phyloP scores from a whole-genome alignment of 2,329 filamentous ascomycete species.

The Fusarium irregulare region DNA sequence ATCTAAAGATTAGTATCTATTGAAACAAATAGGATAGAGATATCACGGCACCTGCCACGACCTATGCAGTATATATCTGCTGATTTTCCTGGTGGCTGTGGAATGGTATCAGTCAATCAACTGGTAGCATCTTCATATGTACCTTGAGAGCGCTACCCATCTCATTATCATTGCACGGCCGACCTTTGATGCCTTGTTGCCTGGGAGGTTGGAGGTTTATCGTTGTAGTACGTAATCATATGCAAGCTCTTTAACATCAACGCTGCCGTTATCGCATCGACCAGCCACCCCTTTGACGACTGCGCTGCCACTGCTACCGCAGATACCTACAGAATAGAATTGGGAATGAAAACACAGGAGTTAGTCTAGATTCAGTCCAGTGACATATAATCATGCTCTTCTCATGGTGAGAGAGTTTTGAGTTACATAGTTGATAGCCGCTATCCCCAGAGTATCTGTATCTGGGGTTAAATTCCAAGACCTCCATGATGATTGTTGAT shows the following conservation, averaged over 20 bases:
- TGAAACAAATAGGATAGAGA: background rate
- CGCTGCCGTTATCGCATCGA: background rate
- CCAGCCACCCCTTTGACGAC: background rate
- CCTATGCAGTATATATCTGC: background rate
- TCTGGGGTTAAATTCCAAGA: background rate
- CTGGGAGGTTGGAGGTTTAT: background rate
- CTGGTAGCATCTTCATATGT: background rate
- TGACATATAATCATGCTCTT: background rate
- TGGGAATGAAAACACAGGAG: background rate
- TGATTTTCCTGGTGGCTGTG: background rate
- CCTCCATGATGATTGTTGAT: background rate
- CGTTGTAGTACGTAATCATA: background rate
- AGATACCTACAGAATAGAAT: background rate
- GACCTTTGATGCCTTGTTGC: background rate
- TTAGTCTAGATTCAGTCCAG: background rate
- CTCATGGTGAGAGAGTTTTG: background rate
- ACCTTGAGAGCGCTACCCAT: background rate
- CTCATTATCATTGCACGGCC: background rate
- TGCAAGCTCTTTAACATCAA: background rate
- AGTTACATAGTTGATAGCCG: background rate
- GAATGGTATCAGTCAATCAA: background rate
- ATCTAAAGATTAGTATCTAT: background rate
- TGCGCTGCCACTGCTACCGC: background rate
- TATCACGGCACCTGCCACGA: background rate
- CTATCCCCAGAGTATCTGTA: background rate